Percentiles rank a stretch among this genome's conserved stretches.
phyloP scores from a whole-genome alignment of 1,284 basidiomycete genomes.

The Termitomyces sp. region DNA sequence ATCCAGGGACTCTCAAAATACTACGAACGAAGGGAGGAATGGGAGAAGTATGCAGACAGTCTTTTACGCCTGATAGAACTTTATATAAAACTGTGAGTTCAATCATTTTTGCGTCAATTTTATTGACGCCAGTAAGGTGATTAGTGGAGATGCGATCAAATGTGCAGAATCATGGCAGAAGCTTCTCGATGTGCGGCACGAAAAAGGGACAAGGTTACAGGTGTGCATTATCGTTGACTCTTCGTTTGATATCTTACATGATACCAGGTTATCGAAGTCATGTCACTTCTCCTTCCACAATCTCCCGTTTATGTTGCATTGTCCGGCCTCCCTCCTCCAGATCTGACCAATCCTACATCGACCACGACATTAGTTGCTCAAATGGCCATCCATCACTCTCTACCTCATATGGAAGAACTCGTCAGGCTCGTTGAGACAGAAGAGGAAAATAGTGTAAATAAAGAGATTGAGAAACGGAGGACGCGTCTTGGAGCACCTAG shows the following conservation, averaged over 20 bases:
- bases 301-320: conserved; percentile 68
- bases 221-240: conserved; percentile 29
- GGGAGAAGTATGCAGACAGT: conserved; percentile 55
- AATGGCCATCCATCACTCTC: conserved; percentile 61
- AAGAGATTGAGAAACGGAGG: conserved; percentile 73
- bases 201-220: conserved; percentile 56
- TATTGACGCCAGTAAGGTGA: background rate
- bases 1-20: conserved; percentile 67
- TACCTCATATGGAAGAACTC: conserved; percentile 68
- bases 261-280: conserved; percentile 58
- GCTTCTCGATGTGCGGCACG: conserved; percentile 59
- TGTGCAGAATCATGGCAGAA: conserved; percentile 79
- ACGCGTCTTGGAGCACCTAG: conserved; percentile 67
- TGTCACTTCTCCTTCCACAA: conserved; percentile 71
- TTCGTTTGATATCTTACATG: background rate
- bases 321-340: conserved; percentile 64
- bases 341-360: conserved; percentile 68
- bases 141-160: conserved; percentile 72
- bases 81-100: conserved; percentile 51
- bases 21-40: conserved; percentile 59
- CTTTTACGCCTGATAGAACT: conserved; percentile 50
- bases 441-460: conserved; percentile 52
- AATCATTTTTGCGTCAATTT: background rate
- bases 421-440: conserved; percentile 51
- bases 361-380: conserved; percentile 57